A percentile compares a stretch with the other conserved stretches of the same genome.
These are phyloP conservation scores for Anisodus acutangulus DNA, from an alignment of 257 asterid genomes.

Conservation along the genomic window DNA sequence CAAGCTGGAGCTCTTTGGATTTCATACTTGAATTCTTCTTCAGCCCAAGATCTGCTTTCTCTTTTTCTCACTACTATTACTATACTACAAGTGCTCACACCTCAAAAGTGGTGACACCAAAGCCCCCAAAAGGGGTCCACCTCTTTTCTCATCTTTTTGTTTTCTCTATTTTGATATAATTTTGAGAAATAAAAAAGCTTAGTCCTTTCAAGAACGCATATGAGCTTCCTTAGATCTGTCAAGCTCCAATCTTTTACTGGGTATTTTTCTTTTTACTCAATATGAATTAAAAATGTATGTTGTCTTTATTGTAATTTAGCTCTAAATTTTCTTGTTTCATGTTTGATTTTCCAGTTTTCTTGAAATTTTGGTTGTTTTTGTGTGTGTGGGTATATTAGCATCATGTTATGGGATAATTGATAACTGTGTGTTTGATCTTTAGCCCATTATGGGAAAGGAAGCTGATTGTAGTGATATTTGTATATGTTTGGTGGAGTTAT, in stretches of 20 bases:
- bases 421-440: not conserved
- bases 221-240: slow-evolving; percentile 11
- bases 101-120: slow-evolving; percentile 13
- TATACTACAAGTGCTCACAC: not conserved
- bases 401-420: not conserved
- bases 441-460: not conserved
- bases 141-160: slow-evolving; percentile 24
- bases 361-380: not conserved
- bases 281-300: not conserved
- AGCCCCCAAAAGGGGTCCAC: not conserved
- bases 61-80: slow-evolving; percentile 26
- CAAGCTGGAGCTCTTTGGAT: too few species aligned
- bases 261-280: not conserved
- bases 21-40: not conserved
- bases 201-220: not conserved
- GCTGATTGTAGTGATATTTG: not conserved
- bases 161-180: not conserved
- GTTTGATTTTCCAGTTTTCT: not conserved
- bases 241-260: slow-evolving; percentile 13
- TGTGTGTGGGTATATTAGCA: too few species aligned
- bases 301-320: not conserved
- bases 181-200: not conserved
- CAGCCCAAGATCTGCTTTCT: slow-evolving; percentile 23
- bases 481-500: too few species aligned
- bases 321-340: not conserved